These are phyloP conservation scores for Xerocomellus dryophilus DNA, from an alignment of 768 basidiomycete genomes.

Conservation along the genomic window DNA sequence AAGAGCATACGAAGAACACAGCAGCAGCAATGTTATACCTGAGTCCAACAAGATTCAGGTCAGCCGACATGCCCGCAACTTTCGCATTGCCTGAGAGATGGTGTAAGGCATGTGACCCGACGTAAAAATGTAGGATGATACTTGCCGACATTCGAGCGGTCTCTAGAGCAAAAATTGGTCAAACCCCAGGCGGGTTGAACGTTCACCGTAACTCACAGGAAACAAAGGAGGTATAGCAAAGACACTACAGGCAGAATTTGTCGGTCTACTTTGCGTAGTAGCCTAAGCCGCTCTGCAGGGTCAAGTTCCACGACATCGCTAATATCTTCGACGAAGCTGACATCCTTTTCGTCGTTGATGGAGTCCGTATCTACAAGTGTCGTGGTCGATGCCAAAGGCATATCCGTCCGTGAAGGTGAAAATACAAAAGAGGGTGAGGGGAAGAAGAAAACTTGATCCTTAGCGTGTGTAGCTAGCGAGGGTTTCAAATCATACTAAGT, in stretches of 20 bases:
- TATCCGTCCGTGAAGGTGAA: conserved; percentile 1
- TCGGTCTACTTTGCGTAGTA: conserved; percentile 43
- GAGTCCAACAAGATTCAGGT: conserved; percentile 34
- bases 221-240: conserved; percentile 44
- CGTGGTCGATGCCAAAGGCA: conserved; percentile 10
- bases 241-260: conserved; percentile 45
- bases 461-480: not conserved
- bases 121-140: not conserved
- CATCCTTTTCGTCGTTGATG: conserved; percentile 12
- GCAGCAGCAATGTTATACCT: conserved; percentile 39
- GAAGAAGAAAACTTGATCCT: not conserved
- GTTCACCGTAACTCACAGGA: conserved; percentile 36
- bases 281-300: conserved; percentile 21
- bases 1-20: conserved; percentile 34
- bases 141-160: conserved; percentile 45
- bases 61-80: conserved; percentile 44
- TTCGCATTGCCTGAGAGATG: conserved; percentile 37
- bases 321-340: not conserved
- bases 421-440: conserved; percentile 3
- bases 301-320: conserved; percentile 1
- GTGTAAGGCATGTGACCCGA: not conserved
- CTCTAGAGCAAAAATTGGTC: conserved; percentile 24
- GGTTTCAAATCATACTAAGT: not conserved
- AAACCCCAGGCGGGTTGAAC: not conserved
- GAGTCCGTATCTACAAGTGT: conserved; percentile 5